Conservation (phyloP, 2,329 filamentous ascomycete species). For the Colletotrichum abscissum region DNA sequence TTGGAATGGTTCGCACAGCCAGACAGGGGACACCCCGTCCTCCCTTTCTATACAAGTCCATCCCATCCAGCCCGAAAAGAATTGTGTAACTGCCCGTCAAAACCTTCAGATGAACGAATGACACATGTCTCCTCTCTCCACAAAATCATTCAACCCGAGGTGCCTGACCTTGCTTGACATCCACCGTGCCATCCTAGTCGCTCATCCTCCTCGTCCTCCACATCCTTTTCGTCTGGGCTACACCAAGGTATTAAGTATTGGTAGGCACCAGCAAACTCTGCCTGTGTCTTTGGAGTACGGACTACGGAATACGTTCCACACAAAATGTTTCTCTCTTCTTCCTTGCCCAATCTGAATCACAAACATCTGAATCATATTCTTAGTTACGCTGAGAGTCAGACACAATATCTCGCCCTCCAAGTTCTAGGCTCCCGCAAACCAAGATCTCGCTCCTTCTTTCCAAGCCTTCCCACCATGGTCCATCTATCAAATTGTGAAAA, state of each 20-base stretch:
- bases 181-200: constrained; percentile 2
- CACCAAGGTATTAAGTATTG: neutral
- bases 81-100: constrained; percentile 22
- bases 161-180: neutral
- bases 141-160: neutral
- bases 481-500: neutral
- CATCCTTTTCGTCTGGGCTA: neutral
- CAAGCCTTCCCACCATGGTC: neutral
- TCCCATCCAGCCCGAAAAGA: neutral
- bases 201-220: neutral
- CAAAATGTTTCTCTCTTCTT: constrained; percentile 4
- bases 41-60: neutral
- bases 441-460: neutral
- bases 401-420: neutral
- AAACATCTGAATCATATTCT: constrained; percentile 2
- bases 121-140: neutral
- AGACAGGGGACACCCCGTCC: constrained; percentile 19
- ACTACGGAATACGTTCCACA: constrained; percentile 1
- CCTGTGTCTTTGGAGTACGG: no score
- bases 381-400: neutral
- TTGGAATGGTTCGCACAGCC: neutral
- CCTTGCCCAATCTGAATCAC: neutral
- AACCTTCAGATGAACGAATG: constrained; percentile 23
- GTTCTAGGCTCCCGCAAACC: neutral
- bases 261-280: no score